Conservation (phyloP, 208 protist species). For the Lotmaria passim region DNA sequence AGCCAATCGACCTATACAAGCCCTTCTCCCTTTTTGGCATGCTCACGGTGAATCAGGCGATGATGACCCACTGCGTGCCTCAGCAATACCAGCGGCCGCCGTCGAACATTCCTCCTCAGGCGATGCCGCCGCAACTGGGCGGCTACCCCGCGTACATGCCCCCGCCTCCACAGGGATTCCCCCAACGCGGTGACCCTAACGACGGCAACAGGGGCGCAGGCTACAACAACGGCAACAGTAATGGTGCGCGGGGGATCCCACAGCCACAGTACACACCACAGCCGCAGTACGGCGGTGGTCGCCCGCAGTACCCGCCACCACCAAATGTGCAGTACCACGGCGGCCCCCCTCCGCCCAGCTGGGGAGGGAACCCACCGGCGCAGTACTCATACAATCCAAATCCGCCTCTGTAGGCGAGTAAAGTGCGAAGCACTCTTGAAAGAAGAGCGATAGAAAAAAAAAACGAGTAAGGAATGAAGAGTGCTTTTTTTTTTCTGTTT, state of each 20-base stretch:
- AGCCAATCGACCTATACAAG: slow-evolving; percentile 90
- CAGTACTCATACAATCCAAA: slow-evolving; percentile 25
- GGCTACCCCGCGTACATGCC: slow-evolving; percentile 26
- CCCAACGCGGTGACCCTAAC: background rate
- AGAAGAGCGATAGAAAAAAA: no score
- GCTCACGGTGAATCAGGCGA: slow-evolving; percentile 62
- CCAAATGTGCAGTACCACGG: slow-evolving; percentile 14
- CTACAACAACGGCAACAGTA: slow-evolving; percentile 2
- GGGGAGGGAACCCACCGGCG: background rate
- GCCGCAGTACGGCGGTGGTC: slow-evolving; percentile 21
- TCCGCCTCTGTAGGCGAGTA: background rate
- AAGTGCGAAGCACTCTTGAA: no score
- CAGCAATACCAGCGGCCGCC: slow-evolving; percentile 57
- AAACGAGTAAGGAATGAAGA: no score
- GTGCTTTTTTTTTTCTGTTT: no score
- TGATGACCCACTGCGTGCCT: slow-evolving; percentile 66
- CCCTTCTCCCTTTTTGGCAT: slow-evolving; percentile 88
- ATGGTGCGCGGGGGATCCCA: slow-evolving; percentile 4
- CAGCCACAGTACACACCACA: slow-evolving; percentile 25
- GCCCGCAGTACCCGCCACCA: slow-evolving; percentile 12
- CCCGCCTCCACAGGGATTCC: slow-evolving; percentile 24
- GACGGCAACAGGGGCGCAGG: slow-evolving; percentile 17
- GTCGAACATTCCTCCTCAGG: slow-evolving; percentile 32
- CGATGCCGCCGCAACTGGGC: slow-evolving; percentile 16
- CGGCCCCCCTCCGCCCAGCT: slow-evolving; percentile 7